Percentiles rank a stretch among this genome's conserved stretches.
Conservation (phyloP, 2,329 filamentous ascomycete genomes). For the Botrytis fabae region DNA sequence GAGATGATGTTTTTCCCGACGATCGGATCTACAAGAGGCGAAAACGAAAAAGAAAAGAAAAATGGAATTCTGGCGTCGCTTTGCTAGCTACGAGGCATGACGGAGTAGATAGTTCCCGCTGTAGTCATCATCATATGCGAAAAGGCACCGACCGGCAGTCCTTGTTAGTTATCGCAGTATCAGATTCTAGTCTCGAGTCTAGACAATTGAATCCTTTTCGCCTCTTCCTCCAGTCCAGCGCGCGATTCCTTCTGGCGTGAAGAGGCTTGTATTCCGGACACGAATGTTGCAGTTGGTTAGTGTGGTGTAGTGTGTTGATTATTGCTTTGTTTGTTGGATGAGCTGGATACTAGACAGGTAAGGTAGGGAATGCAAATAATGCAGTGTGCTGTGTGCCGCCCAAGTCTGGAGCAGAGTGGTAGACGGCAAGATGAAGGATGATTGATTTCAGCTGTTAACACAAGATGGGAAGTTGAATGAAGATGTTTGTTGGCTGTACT, state of each 20-base stretch:
- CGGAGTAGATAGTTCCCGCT: background rate
- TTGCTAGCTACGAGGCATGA: too few relatives aligned
- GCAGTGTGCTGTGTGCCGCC: background rate
- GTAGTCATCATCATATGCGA: background rate
- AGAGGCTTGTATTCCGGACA: background rate
- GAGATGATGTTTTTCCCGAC: background rate
- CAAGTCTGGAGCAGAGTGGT: background rate
- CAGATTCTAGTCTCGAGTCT: background rate
- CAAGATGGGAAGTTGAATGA: background rate
- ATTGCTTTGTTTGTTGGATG: background rate
- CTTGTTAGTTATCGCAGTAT: background rate
- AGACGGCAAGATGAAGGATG: background rate
- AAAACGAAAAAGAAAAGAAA: background rate
- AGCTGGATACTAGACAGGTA: background rate
- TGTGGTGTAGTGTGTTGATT: background rate
- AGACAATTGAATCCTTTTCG: background rate
- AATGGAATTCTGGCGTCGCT: background rate
- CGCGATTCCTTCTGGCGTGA: background rate
- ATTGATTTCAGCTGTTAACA: background rate
- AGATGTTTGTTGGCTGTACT: background rate
- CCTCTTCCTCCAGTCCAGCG: background rate
- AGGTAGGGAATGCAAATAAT: background rate
- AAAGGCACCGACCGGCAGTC: background rate
- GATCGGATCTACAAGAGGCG: background rate
- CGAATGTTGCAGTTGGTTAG: background rate